Evolutionary conservation across 1,139 yeast genomes (phyloP).

Genomic region (Pichia sp.): DNA sequence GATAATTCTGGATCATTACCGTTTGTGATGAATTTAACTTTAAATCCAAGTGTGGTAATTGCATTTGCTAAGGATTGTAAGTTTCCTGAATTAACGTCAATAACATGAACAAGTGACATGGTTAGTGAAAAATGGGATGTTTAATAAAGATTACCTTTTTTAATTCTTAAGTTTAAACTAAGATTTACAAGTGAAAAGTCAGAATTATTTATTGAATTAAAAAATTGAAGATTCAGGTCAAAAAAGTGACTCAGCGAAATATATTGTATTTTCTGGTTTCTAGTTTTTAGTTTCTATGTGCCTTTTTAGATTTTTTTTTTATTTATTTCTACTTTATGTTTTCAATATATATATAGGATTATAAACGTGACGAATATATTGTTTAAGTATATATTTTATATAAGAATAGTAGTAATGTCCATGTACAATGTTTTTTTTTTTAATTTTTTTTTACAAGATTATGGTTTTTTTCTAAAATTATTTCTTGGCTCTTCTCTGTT

Average conservation of each 20-base stretch:
- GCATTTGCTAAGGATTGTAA: constrained; percentile 86
- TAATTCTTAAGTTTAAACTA: too few relatives aligned
- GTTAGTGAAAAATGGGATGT: background rate
- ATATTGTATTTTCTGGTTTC: background rate
- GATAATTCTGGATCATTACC: constrained; percentile 38
- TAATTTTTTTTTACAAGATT: background rate
- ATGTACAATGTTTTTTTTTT: background rate
- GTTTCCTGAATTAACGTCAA: constrained; percentile 95
- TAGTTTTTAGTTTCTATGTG: too few relatives aligned
- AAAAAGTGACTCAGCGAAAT: background rate
- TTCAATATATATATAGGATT: too few relatives aligned
- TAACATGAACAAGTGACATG: constrained; percentile 49
- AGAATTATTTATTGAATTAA: too few relatives aligned
- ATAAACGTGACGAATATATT: too few relatives aligned
- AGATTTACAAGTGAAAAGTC: too few relatives aligned
- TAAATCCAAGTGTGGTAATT: constrained; percentile 66
- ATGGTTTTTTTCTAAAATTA: background rate
- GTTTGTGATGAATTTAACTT: constrained; percentile 44
- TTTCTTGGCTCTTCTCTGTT: constrained; percentile 54
- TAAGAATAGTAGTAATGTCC: background rate
- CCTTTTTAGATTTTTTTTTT: too few relatives aligned
- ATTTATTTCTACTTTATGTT: background rate
- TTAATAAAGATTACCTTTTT: background rate
- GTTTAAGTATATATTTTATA: background rate
- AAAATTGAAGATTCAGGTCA: too few relatives aligned